A percentile compares a stretch with the other conserved stretches of the same genome.
These are phyloP conservation scores for Coemansia sp. DNA, from an alignment of 192 early-diverging fungal species.

Conservation along the genomic window DNA sequence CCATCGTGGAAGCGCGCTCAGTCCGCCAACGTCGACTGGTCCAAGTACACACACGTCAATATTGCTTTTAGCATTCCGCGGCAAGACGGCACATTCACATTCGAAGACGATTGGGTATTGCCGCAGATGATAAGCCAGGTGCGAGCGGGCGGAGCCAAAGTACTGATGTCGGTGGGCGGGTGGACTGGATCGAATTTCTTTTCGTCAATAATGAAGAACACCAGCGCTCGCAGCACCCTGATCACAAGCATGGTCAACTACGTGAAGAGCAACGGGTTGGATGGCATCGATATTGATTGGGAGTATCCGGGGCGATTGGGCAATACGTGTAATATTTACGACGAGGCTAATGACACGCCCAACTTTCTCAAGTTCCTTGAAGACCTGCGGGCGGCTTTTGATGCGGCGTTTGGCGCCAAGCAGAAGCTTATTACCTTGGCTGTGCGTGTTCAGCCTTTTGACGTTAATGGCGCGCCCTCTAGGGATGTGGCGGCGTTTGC, in stretches of 20 bases:
- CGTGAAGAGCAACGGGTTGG: conserved; percentile 54
- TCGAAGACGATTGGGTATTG: conserved; percentile 31
- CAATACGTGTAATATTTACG: conserved; percentile 40
- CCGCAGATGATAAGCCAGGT: conserved; percentile 41
- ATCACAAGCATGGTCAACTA: conserved; percentile 60
- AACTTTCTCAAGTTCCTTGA: conserved; percentile 64
- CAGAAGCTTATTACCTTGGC: conserved; percentile 67
- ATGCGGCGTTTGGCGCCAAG: conserved; percentile 17
- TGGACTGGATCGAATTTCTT: conserved; percentile 71
- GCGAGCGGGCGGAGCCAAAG: conserved; percentile 56
- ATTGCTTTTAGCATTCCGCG: conserved; percentile 62
- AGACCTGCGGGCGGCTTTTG: conserved; percentile 50
- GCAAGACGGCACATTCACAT: conserved; percentile 38
- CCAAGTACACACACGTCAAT: conserved; percentile 68
- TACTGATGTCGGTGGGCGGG: conserved; percentile 63
- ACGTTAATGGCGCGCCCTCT: conserved; percentile 47
- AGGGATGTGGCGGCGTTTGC: conserved; percentile 61
- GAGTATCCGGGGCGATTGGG: conserved; percentile 64
- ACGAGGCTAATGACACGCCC: conserved; percentile 58
- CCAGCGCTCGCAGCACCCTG: conserved; percentile 51
- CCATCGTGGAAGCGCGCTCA: conserved; percentile 36
- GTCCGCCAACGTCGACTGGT: conserved; percentile 20
- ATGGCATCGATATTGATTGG: conserved; percentile 73
- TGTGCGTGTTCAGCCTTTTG: conserved; percentile 62
- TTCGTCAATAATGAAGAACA: conserved; percentile 55